Evolutionary conservation across 2,329 filamentous ascomycete genomes (phyloP).

Genomic region (Verticillium nonalfalfae): DNA sequence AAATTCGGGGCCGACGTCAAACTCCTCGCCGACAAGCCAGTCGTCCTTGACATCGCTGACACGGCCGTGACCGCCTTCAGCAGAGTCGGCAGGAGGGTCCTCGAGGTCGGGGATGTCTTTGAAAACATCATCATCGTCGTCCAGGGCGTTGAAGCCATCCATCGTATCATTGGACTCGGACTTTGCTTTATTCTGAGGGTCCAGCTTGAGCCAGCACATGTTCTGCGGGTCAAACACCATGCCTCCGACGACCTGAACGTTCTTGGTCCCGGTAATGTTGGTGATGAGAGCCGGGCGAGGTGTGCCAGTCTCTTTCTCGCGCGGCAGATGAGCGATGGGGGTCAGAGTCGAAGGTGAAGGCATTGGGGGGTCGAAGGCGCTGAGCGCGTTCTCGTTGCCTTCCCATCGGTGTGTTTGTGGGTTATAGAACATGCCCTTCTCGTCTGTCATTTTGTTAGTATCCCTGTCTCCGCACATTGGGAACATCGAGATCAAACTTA

Average conservation of each 20-base stretch:
- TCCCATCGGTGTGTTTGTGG: conserved; percentile 85
- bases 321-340: conserved; percentile 31
- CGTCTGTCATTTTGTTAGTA: conserved; percentile 45
- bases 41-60: conserved; percentile 63
- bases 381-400: conserved; percentile 84
- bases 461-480: background rate
- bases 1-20: conserved; percentile 94
- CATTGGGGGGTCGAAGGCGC: conserved; percentile 64
- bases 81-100: conserved; percentile 50
- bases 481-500: conserved; percentile 36
- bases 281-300: conserved; percentile 78
- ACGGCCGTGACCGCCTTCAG: conserved; percentile 41
- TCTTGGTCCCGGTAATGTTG: conserved; percentile 77
- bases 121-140: conserved; percentile 90
- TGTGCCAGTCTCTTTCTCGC: conserved; percentile 53
- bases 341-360: conserved; percentile 48
- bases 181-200: conserved; percentile 37
- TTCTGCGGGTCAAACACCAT: conserved; percentile 97
- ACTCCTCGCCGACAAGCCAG: conserved; percentile 89
- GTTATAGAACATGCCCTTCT: conserved; percentile 97
- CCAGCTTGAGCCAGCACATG: conserved; percentile 94
- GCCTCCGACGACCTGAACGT: conserved; percentile 88
- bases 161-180: conserved; percentile 49
- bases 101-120: conserved; percentile 91
- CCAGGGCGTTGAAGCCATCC: conserved; percentile 62